Percentiles rank a stretch among this genome's conserved stretches.
Evolutionary conservation across 768 basidiomycete genomes (phyloP).

Genomic region (Coprinopsis sp.): DNA sequence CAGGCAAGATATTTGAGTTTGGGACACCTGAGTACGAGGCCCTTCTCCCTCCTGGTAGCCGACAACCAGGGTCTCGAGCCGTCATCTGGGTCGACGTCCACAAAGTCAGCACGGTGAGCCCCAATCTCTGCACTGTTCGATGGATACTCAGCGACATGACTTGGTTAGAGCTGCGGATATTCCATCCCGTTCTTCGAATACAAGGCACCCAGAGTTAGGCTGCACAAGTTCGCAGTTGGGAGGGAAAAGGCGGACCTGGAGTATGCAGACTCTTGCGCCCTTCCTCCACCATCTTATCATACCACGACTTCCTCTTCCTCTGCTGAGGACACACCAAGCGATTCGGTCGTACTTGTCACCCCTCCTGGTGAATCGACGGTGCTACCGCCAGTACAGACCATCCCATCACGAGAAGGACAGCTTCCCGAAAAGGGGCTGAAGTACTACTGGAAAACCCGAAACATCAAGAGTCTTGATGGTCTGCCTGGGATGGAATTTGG

Average conservation of each 20-base stretch:
- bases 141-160: not conserved
- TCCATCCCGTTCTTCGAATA: slow-evolving; percentile 52
- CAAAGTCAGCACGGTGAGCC: slow-evolving; percentile 41
- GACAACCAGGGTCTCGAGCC: slow-evolving; percentile 51
- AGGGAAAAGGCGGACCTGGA: slow-evolving; percentile 25
- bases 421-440: slow-evolving; percentile 45
- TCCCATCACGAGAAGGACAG: too few relatives aligned
- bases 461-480: slow-evolving; percentile 41
- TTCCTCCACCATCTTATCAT: not conserved
- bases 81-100: slow-evolving; percentile 53
- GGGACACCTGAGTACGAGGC: slow-evolving; percentile 50
- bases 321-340: slow-evolving; percentile 4
- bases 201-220: slow-evolving; percentile 42
- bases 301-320: not conserved
- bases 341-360: too few relatives aligned
- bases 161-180: slow-evolving; percentile 52
- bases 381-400: too few relatives aligned
- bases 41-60: slow-evolving; percentile 37
- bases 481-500: slow-evolving; percentile 40
- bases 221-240: slow-evolving; percentile 30
- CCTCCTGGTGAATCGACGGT: not conserved
- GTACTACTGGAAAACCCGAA: slow-evolving; percentile 44
- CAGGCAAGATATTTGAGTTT: slow-evolving; percentile 54
- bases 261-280: slow-evolving; percentile 24
- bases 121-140: not conserved